Conservation (phyloP, 208 protist genomes). For the Trypanosomatidae sp. region DNA sequence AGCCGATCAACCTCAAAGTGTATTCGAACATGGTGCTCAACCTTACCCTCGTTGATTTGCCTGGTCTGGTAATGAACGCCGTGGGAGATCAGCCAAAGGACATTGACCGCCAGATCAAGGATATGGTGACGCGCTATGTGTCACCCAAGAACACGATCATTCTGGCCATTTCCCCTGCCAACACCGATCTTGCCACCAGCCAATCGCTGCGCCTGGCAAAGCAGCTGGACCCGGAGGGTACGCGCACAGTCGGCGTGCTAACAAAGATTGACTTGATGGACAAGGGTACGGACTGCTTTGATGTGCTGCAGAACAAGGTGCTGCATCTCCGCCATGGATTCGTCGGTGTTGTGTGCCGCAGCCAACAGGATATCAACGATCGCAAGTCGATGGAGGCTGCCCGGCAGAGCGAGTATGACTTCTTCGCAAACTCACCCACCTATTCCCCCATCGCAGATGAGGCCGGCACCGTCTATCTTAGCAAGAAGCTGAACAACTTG, state of each 20-base stretch:
- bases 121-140: slow-evolving; percentile 98
- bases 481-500: slow-evolving; percentile 89
- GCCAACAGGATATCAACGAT: slow-evolving; percentile 97
- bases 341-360: slow-evolving; percentile 98
- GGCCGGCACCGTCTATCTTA: slow-evolving; percentile 92
- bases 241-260: slow-evolving; percentile 98
- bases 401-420: slow-evolving; percentile 88
- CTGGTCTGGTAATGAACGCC: slow-evolving; percentile 99
- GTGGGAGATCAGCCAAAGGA: slow-evolving; percentile 98
- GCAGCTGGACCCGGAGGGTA: slow-evolving; percentile 96
- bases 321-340: slow-evolving; percentile 96
- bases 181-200: slow-evolving; percentile 99
- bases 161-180: slow-evolving; percentile 98
- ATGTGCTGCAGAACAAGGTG: slow-evolving; percentile 95
- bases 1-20: slow-evolving; percentile 98
- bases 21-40: slow-evolving; percentile 96
- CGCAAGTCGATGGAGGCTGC: slow-evolving; percentile 89
- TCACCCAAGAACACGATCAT: slow-evolving; percentile 97
- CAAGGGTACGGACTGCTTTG: slow-evolving; percentile 96
- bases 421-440: slow-evolving; percentile 92
- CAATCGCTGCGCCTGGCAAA: slow-evolving; percentile 97
- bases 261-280: slow-evolving; percentile 99
- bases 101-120: slow-evolving; percentile 97
- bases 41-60: slow-evolving; percentile 99
- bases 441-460: slow-evolving; percentile 88